Evolutionary conservation across 768 basidiomycete species (phyloP).

Genomic region (Piloderma croceum): DNA sequence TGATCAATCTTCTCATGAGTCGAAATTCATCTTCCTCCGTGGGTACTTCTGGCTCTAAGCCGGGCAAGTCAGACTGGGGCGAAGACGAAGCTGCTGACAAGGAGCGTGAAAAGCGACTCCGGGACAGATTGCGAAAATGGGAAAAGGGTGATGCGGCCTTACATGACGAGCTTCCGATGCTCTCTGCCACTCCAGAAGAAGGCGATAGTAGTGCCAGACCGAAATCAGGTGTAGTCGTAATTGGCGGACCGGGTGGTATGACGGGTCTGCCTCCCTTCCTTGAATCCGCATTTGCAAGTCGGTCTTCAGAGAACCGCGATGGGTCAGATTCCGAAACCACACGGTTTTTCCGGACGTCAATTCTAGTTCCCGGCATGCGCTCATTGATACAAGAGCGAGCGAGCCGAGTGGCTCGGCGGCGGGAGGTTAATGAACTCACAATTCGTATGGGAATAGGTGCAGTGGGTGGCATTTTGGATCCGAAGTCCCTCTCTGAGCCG

Average conservation of each 20-base stretch:
- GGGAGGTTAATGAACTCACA: slow-evolving; percentile 74
- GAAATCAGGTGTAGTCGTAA: slow-evolving; percentile 44
- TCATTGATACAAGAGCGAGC: slow-evolving; percentile 49
- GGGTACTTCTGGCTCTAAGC: slow-evolving; percentile 26
- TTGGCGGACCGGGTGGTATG: slow-evolving; percentile 38
- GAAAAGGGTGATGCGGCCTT: slow-evolving; percentile 55
- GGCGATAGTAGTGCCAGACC: slow-evolving; percentile 27
- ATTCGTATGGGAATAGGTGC: slow-evolving; percentile 81
- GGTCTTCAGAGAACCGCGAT: slow-evolving; percentile 7
- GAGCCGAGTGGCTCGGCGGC: slow-evolving; percentile 54
- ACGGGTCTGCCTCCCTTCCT: slow-evolving; percentile 33
- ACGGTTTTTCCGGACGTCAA: slow-evolving; percentile 62
- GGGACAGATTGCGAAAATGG: slow-evolving; percentile 69
- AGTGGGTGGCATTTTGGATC: slow-evolving; percentile 61
- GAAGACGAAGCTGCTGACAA: slow-evolving; percentile 63
- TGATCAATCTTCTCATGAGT: slow-evolving; percentile 44
- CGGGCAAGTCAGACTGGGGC: slow-evolving; percentile 48
- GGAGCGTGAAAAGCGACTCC: slow-evolving; percentile 67
- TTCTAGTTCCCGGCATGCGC: slow-evolving; percentile 61
- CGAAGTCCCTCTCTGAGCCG: slow-evolving; percentile 23
- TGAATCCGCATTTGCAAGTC: slow-evolving; percentile 18
- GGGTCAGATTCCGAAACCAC: slow-evolving; percentile 11
- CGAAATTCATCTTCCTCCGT: slow-evolving; percentile 32
- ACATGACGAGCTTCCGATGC: slow-evolving; percentile 58
- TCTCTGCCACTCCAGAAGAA: slow-evolving; percentile 36